These are phyloP conservation scores for Alternaria novae-zelandiae DNA, from an alignment of 2,329 filamentous ascomycete genomes.

Conservation along the genomic window DNA sequence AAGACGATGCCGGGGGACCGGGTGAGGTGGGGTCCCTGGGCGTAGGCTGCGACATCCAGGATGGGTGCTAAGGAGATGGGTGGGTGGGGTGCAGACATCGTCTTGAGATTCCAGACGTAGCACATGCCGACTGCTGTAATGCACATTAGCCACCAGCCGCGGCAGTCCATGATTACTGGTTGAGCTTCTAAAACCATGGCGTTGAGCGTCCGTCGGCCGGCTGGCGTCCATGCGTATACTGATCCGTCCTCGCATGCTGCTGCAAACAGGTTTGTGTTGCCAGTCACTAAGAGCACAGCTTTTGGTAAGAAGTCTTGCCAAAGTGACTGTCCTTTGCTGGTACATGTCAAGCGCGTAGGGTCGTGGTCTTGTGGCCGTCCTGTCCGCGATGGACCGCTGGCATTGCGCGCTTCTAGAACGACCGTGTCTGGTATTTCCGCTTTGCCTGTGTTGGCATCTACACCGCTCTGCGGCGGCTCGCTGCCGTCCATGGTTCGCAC, in stretches of 20 bases:
- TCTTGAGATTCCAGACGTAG: constrained; percentile 91
- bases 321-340: constrained; percentile 77
- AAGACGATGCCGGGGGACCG: constrained; percentile 85
- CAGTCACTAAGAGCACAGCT: constrained; percentile 86
- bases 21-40: constrained; percentile 78
- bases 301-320: constrained; percentile 95
- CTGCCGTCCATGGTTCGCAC: constrained; percentile 78
- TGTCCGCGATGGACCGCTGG: constrained; percentile 65
- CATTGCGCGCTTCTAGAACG: constrained; percentile 88
- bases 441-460: constrained; percentile 52
- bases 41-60: constrained; percentile 82
- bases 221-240: constrained; percentile 89
- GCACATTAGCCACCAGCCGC: constrained; percentile 87
- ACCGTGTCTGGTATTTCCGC: constrained; percentile 66
- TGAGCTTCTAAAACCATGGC: constrained; percentile 88
- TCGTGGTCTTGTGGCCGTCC: constrained; percentile 72
- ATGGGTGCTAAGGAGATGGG: constrained; percentile 88
- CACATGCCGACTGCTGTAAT: constrained; percentile 88
- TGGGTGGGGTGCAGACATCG: constrained; percentile 82
- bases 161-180: constrained; percentile 89
- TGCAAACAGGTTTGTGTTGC: constrained; percentile 89
- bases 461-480: constrained; percentile 54
- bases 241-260: constrained; percentile 93
- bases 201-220: constrained; percentile 83
- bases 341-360: constrained; percentile 81